Base-by-base conservation (phyloP, 2,329 filamentous ascomycete genomes). In the Sarocladium kiliense region DNA sequence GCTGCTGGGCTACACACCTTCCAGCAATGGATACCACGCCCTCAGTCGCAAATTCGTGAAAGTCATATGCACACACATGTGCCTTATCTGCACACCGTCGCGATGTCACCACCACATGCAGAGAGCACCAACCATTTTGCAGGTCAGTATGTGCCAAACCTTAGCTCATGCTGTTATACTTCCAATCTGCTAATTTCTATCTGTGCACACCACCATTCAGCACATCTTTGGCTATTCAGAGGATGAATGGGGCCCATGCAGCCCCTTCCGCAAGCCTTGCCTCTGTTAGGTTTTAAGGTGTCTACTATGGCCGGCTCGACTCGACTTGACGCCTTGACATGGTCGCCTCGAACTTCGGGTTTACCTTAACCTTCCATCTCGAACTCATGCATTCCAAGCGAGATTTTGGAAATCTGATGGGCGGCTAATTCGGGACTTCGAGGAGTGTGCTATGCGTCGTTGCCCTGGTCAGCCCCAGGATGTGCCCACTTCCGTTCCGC, bases 41-140 rank as follows among this genome's bases (percentile, higher is more conserved):
- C 39, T 44, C 18, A 18, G 7, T 23, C 39, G 7, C 39, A 44
- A 44, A 18, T 23, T 51, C 21, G 27, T 12, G 27, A 21, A 18
- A 30, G 10, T 3, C 25, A 18, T 16, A 51, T 21, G 27, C 47
- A 27, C 27, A 2, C 25, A 18, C n/a, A 51, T 21, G 27, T 23
- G 47, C 27, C 47, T 51, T 51, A 51, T 51, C 47, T 51, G 27
- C 47, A 51, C 27, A 11, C 47, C 26, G 25, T 51, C 18, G n/a
- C n/a, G 27, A 36, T 44, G 39, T 19, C 18, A 44, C 39, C 39
- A 21, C 19, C 7, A n/a, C 18, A 44, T 21, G 7, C 19, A 44
- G 19, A 26, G 27, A 18, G 27, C 3, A 23, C 41, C 44, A n/a
- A 32, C 23, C 44, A 19, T 11, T 10, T 10, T 11, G 44, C 12